phyloP scores from a whole-genome alignment of 208 protist genomes.

The Trypanosoma brucei region DNA sequence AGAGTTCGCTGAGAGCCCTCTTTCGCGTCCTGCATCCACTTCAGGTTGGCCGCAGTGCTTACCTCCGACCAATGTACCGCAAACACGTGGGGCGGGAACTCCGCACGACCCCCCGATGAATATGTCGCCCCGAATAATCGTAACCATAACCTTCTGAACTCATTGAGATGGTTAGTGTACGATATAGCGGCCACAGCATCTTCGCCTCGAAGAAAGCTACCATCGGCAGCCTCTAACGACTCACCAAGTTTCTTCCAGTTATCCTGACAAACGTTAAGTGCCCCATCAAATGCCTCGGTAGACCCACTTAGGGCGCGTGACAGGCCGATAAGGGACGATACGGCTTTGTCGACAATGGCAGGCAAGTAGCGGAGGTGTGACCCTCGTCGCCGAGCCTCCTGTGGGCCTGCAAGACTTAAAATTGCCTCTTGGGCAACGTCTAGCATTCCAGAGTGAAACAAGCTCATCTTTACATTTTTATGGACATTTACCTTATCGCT shows the following conservation, averaged over 20 bases:
- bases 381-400: neutral
- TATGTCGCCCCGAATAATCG: slow-evolving; percentile 57
- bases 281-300: slow-evolving; percentile 12
- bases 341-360: slow-evolving; percentile 8
- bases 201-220: slow-evolving; percentile 9
- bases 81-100: slow-evolving; percentile 56
- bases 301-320: slow-evolving; percentile 1
- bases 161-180: slow-evolving; percentile 43
- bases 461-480: slow-evolving; percentile 2
- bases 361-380: slow-evolving; percentile 4
- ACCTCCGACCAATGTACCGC: slow-evolving; percentile 57
- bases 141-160: slow-evolving; percentile 57
- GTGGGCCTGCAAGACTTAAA: slow-evolving; percentile 9
- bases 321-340: slow-evolving; percentile 14
- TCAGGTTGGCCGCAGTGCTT: slow-evolving; percentile 26
- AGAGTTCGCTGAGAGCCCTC: slow-evolving; percentile 33
- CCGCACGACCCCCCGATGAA: slow-evolving; percentile 1
- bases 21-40: slow-evolving; percentile 44
- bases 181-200: slow-evolving; percentile 18
- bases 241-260: slow-evolving; percentile 8
- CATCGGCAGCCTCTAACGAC: neutral
- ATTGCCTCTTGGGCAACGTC: slow-evolving; percentile 6
- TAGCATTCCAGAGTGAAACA: slow-evolving; percentile 6
- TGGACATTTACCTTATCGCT: slow-evolving; percentile 5
- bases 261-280: slow-evolving; percentile 4